phyloP scores from a whole-genome alignment of 164 flowering plant genomes.

The Liriodendron chinense region DNA sequence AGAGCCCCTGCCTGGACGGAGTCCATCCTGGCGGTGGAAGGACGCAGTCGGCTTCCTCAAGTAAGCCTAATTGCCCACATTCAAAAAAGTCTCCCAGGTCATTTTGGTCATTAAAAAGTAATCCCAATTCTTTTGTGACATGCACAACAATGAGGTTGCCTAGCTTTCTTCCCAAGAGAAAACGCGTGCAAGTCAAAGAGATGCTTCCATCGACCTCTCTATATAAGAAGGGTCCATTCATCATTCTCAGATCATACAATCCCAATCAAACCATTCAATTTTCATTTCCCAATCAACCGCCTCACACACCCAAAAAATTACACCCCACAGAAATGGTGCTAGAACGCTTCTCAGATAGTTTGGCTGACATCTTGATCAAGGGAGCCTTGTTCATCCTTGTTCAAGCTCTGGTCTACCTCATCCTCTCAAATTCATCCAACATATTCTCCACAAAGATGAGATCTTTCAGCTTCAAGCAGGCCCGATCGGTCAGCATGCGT shows the following conservation, averaged over 20 bases:
- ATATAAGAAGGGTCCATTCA: neutral
- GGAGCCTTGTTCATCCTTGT: constrained; percentile 47
- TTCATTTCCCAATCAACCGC: too few species aligned
- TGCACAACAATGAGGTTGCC: too few species aligned
- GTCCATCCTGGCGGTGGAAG: too few species aligned
- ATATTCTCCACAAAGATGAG: constrained; percentile 18
- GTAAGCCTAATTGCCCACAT: too few species aligned
- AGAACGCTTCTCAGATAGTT: constrained; percentile 9
- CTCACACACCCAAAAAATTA: too few species aligned
- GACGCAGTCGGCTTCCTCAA: too few species aligned
- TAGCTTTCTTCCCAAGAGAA: neutral
- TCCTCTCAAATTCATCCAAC: constrained; percentile 58
- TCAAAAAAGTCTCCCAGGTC: too few species aligned
- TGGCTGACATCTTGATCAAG: constrained; percentile 31
- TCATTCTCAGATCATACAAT: neutral
- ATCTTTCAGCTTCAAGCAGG: constrained; percentile 16
- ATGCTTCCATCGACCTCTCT: neutral
- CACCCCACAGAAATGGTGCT: constrained; percentile 14
- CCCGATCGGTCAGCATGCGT: constrained; percentile 18
- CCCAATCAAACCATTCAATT: neutral
- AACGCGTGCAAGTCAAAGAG: neutral
- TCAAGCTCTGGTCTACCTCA: constrained; percentile 62
- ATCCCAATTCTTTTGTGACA: too few species aligned
- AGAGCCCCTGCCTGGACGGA: too few species aligned
- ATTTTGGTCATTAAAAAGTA: too few species aligned